These are phyloP conservation scores for Eucalyptus tenuipes DNA, from an alignment of 345 rosid genomes.

Conservation along the genomic window DNA sequence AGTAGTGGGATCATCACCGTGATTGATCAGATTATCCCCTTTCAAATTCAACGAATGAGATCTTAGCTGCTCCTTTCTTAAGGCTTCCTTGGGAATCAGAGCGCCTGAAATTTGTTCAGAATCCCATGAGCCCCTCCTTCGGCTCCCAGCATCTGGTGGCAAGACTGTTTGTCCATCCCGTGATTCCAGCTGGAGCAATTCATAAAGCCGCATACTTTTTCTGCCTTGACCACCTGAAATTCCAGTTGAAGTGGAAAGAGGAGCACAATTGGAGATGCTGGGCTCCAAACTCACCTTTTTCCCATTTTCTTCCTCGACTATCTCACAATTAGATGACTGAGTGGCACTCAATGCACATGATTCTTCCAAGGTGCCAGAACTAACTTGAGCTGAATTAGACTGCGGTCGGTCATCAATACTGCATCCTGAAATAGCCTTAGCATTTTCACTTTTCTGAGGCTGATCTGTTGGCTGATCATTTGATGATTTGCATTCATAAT, in stretches of 20 bases:
- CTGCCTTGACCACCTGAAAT: conserved; percentile 38
- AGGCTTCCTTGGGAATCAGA: conserved; percentile 5
- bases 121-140: conserved; percentile 5
- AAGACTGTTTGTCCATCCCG: conserved; percentile 21
- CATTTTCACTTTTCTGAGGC: not conserved
- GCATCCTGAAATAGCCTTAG: conserved; percentile 6
- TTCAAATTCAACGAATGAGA: conserved; percentile 15
- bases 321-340: conserved; percentile 33
- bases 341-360: conserved; percentile 16
- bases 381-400: conserved; percentile 15
- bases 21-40: conserved; percentile 18
- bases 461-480: conserved; percentile 23
- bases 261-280: not conserved
- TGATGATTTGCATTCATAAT: conserved; percentile 46
- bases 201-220: conserved; percentile 77
- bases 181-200: conserved; percentile 75
- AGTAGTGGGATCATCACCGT: conserved; percentile 56
- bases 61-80: conserved; percentile 3
- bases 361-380: conserved; percentile 15
- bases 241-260: conserved; percentile 19
- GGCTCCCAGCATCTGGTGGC: conserved; percentile 7
- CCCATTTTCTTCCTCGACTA: conserved; percentile 27
- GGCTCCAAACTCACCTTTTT: conserved; percentile 7
- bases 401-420: conserved; percentile 8
- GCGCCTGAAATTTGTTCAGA: conserved; percentile 12